Evolutionary conservation across 2,329 filamentous ascomycete species (phyloP), one percentile per base, ranked within the genome.

Genomic region (Amphichorda felina): DNA sequence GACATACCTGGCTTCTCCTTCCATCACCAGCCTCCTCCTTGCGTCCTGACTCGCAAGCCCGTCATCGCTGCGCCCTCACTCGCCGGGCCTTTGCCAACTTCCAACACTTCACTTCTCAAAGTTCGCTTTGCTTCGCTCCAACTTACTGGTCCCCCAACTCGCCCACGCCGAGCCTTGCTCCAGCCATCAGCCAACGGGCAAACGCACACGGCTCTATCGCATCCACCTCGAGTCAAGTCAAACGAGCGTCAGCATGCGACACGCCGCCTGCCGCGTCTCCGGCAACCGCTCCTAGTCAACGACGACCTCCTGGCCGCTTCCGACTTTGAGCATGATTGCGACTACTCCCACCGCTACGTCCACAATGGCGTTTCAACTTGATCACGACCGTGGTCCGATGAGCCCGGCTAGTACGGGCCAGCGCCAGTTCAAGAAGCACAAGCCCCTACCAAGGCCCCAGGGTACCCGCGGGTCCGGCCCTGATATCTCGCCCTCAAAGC

Each of bases 391-490:
- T 17, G 16, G 45, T 41, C 40, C 50, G 37, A 39, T 49, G 30
- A 41, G 50, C 39, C 44, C 48, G 36, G 44, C 41, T 41, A 41
- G 50, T 30, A 48, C 45, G 18, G 47, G 45, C 26, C 55, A 58
- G 34, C 54, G 54, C 39, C 59, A 59, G 41, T 66, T 67, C 50
- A 66, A 59, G 44, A 66, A 55, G 43, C 64, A 66, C 50, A 66
- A 66, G 49, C 43, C 54, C 33, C 47, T 68, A 17, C 63, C 64
- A 40, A 55, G 47, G 35, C 57, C 57, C 29, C 50, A 40, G 9
- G 45, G 43, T 38, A 47, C 53, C 28, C 46, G 44, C 35, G 37
- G 41, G 3, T 39, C 42, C 28, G 47, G 50, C 34, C 39, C 36
- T 15, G 33, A 36, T 28, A 22, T 32, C 41, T 41, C 46, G 42